These are phyloP conservation scores for Xylariomycetidae sp. DNA, from an alignment of 2,329 filamentous ascomycete species.

Conservation along the genomic window DNA sequence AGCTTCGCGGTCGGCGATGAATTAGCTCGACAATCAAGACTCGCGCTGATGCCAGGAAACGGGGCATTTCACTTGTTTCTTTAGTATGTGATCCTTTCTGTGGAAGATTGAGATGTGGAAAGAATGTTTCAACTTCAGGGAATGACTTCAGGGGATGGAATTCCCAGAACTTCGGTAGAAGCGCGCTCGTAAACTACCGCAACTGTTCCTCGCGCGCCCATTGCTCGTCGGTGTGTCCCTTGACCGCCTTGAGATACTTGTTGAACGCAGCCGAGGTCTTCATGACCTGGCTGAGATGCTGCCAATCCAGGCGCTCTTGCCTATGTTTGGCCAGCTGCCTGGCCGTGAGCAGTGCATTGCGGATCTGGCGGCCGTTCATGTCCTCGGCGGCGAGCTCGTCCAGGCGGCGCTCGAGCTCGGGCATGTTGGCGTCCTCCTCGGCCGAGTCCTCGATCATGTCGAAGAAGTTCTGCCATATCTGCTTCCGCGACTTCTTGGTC, in stretches of 20 bases:
- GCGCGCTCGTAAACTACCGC: no score
- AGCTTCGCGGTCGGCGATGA: no score
- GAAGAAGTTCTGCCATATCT: constrained; percentile 15
- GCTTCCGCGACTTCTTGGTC: constrained; percentile 3
- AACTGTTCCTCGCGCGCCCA: constrained; percentile 7
- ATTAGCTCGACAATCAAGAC: no score
- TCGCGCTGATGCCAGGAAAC: no score
- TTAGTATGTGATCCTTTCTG: no score
- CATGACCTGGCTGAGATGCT: constrained; percentile 14
- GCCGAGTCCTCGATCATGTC: constrained; percentile 1
- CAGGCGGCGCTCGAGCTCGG: constrained; percentile 10
- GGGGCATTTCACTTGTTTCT: no score
- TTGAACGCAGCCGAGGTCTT: constrained; percentile 14
- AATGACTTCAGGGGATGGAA: no score
- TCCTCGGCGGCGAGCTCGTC: constrained; percentile 27
- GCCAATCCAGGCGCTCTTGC: constrained; percentile 11
- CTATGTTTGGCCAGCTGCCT: constrained; percentile 10
- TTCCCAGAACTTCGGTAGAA: no score
- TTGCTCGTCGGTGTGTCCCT: constrained; percentile 13
- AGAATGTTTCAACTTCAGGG: no score
- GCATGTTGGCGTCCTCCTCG: constrained; percentile 5
- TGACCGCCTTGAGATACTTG: constrained; percentile 12
- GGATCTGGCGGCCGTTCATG: constrained; percentile 37
- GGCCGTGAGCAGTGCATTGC: constrained; percentile 27
- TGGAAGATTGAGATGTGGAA: no score